A percentile compares a stretch with the other conserved stretches of the same genome.
phyloP scores from a whole-genome alignment of 306 rosid species.

The Prinsepia uniflora region DNA sequence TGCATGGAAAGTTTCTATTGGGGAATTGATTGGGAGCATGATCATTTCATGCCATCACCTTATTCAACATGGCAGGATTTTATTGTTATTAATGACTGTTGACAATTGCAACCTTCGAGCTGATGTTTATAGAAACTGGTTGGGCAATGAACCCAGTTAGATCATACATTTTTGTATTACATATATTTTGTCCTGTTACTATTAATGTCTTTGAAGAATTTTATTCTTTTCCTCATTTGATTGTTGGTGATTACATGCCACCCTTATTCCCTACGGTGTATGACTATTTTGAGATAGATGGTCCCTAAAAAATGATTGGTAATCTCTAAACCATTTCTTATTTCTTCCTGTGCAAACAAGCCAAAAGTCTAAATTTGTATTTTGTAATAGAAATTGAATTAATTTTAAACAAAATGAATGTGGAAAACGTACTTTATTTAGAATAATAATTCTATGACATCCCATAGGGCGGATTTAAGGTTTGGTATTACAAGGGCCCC shows the following conservation, averaged over 20 bases:
- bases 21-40: background rate
- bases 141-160: background rate
- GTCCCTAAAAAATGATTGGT: background rate
- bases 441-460: background rate
- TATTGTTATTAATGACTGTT: background rate
- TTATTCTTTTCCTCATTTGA: background rate
- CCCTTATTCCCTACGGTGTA: background rate
- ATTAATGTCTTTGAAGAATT: background rate
- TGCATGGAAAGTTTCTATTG: background rate
- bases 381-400: background rate
- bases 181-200: background rate
- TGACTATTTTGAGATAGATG: background rate
- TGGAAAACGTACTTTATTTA: background rate
- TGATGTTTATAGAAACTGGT: conserved; percentile 5
- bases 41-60: background rate
- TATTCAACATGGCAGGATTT: background rate
- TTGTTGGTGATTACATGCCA: background rate
- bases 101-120: background rate
- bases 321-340: background rate
- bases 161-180: background rate
- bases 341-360: background rate
- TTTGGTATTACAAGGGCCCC: background rate
- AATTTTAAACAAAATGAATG: background rate
- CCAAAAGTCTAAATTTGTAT: background rate
- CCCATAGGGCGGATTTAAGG: background rate